Evolutionary conservation across 2,329 filamentous ascomycete genomes (phyloP).

Genomic region (Fusarium burgessii): DNA sequence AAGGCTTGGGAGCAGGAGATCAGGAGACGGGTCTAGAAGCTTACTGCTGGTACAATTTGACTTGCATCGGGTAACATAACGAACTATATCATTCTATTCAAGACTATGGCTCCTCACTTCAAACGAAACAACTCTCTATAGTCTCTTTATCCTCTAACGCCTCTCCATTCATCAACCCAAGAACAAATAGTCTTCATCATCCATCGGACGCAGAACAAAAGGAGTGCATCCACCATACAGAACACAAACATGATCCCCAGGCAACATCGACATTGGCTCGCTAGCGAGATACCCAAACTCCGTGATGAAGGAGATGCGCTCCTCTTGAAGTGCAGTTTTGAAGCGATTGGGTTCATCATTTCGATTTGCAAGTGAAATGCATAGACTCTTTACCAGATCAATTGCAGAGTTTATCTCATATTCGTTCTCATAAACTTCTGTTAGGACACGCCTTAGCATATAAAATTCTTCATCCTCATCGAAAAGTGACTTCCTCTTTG

Average conservation of each 20-base stretch:
- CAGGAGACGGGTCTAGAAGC: too few relatives aligned
- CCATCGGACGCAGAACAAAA: not conserved
- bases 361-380: not conserved
- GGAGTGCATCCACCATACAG: not conserved
- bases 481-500: not conserved
- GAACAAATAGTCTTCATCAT: not conserved
- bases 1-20: too few relatives aligned
- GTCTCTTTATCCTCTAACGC: not conserved
- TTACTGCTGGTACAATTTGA: too few relatives aligned
- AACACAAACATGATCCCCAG: not conserved
- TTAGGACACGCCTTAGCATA: rapidly evolving
- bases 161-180: not conserved
- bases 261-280: rapidly evolving
- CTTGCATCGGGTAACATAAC: too few relatives aligned
- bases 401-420: not conserved
- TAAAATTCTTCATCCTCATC: not conserved
- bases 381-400: rapidly evolving
- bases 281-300: rapidly evolving
- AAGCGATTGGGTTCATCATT: rapidly evolving
- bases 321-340: rapidly evolving
- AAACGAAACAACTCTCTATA: not conserved
- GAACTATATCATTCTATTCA: too few relatives aligned
- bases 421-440: not conserved
- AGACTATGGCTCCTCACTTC: not conserved
- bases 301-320: not conserved